Base-by-base conservation (phyloP, 108 stramenopile species). In the Aureococcus anophagefferens region DNA sequence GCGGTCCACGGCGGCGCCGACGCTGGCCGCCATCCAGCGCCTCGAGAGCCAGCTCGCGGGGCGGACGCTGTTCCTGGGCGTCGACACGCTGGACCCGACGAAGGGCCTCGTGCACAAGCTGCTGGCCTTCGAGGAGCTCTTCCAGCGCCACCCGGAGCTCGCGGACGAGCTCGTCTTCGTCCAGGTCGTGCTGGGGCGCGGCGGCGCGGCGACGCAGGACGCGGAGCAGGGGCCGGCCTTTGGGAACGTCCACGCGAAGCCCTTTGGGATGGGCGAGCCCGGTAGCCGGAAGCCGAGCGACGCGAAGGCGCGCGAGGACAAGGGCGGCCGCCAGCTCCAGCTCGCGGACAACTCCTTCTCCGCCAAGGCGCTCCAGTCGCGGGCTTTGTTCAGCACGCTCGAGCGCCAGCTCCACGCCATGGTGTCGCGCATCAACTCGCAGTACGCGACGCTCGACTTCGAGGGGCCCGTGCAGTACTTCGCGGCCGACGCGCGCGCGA, bases 81-180 rank as follows among this genome's bases (percentile, higher is more conserved):
- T 99, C 75, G 98, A 99, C 77, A 72, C 90, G 67, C 71, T 98
- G 76, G 96, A 98, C 73, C 90, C 93, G 0, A 79, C 98, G 30
- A 94, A 95, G 79, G 79, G 86, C 16, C 33, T 87, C 36, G 79
- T 77, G 33, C 72, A 87, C n/a, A 87, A 87, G 77, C 74, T 89
- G 21, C 67, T 83, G 46, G 87, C 85, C 30, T 76, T 85, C 35
- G 84, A 87, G 35, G 66, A 70, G 33, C 75, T 89, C n/a, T 69
- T 89, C 40, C 30, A 74, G 40, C 0, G 25, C n/a, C 68, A 74
- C 68, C 80, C 80, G 17, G 35, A 72, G 11, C 69, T 59, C 29
- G 31, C n/a, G 16, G 77, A 63, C 31, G 67, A 67, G 36, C 73
- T 81, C 21, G 59, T 74, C 17, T 75, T 81, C 33, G 25, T 35